These are phyloP conservation scores for Zasmidium cellare DNA, from an alignment of 2,329 filamentous ascomycete species.

Conservation along the genomic window DNA sequence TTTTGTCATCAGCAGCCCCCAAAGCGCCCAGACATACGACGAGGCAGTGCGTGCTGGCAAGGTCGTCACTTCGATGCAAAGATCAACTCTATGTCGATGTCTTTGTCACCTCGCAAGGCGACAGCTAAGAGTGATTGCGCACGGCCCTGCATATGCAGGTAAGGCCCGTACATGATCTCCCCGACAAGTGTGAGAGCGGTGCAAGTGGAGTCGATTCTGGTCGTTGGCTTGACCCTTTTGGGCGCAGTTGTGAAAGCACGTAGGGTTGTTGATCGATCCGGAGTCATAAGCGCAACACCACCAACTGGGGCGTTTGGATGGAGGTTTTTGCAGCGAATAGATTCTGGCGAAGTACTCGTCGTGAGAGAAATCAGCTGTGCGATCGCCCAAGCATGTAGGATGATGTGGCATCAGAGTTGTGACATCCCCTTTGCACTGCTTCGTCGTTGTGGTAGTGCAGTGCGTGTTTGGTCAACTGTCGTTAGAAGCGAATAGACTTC, in stretches of 20 bases:
- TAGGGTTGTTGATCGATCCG: too few species aligned
- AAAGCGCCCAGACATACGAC: not conserved
- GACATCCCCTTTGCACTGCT: not conserved
- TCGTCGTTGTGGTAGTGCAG: too few species aligned
- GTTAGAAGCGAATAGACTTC: too few species aligned
- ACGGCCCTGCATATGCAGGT: not conserved
- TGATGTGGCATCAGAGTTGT: slow-evolving; percentile 1
- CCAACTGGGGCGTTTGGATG: not conserved
- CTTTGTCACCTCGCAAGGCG: not conserved
- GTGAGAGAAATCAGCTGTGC: too few species aligned
- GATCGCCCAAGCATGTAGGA: not conserved
- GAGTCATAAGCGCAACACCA: not conserved
- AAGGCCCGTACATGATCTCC: not conserved
- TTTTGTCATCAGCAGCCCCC: not conserved
- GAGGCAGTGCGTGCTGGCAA: not conserved
- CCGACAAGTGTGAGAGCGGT: too few species aligned
- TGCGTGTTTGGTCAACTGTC: too few species aligned
- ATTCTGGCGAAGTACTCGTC: too few species aligned
- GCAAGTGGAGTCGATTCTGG: not conserved
- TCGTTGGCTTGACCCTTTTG: not conserved
- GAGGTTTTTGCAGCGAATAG: not conserved
- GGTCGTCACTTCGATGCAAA: not conserved
- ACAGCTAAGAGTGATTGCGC: not conserved
- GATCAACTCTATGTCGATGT: not conserved
- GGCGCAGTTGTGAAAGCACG: not conserved